Evolutionary conservation across 495 filamentous ascomycete species (phyloP).

Genomic region (Collariella sp.): DNA sequence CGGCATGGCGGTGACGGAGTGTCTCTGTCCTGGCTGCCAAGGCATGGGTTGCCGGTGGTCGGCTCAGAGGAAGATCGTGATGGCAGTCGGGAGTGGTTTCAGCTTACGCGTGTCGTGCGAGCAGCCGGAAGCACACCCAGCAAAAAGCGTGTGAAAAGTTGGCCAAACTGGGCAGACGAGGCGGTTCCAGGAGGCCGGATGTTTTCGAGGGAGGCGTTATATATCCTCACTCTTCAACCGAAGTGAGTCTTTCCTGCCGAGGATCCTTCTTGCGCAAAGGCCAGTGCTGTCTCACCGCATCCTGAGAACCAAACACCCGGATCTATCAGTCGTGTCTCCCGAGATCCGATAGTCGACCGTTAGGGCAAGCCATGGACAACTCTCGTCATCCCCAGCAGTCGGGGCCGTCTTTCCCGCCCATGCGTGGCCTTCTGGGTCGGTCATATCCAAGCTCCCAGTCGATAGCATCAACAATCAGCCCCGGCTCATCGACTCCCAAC

Average conservation of each 20-base stretch:
- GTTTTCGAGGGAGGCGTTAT: slow-evolving; percentile 1
- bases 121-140: neutral
- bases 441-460: slow-evolving; percentile 23
- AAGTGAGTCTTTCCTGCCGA: neutral
- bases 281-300: neutral
- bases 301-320: neutral
- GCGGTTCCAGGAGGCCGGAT: neutral
- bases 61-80: neutral
- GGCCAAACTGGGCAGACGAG: neutral
- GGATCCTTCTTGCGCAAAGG: neutral
- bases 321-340: neutral
- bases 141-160: slow-evolving; percentile 2
- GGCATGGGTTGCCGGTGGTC: neutral
- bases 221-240: slow-evolving; percentile 8
- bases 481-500: slow-evolving; percentile 15
- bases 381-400: neutral
- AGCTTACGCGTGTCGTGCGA: neutral
- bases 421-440: slow-evolving; percentile 7
- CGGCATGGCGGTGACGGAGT: neutral
- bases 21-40: neutral
- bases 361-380: slow-evolving; percentile 8
- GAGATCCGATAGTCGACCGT: neutral
- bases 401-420: neutral
- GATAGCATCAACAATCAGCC: slow-evolving; percentile 17
- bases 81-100: neutral